phyloP scores from a whole-genome alignment of 768 basidiomycete species.

The Naganishia onofrii region DNA sequence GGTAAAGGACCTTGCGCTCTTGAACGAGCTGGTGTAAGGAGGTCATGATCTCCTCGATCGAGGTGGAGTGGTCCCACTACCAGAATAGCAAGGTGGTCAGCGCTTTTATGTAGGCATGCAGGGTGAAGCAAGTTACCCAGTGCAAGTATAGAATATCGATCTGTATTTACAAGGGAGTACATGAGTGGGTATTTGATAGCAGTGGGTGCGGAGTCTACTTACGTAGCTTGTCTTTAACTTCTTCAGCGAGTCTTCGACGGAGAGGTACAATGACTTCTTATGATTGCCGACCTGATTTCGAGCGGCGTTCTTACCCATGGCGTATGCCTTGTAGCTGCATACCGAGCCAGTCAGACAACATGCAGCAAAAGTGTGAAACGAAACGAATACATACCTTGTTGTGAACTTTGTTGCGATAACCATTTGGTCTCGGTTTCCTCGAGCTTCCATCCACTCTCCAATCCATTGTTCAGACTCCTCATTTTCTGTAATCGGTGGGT shows the following conservation, averaged over 20 bases:
- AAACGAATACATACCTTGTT: not conserved
- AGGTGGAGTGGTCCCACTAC: conserved; percentile 58
- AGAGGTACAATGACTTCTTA: conserved; percentile 55
- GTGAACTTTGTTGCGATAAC: conserved; percentile 56
- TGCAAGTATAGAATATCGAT: conserved; percentile 58
- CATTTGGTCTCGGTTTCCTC: conserved; percentile 56
- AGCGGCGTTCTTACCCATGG: conserved; percentile 30
- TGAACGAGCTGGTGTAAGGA: conserved; percentile 59
- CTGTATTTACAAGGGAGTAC: not conserved
- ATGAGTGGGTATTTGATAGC: too few species aligned
- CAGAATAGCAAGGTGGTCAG: not conserved
- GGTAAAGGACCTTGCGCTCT: conserved; percentile 59
- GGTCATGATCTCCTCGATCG: conserved; percentile 62
- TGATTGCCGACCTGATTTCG: conserved; percentile 57
- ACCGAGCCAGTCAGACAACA: not conserved
- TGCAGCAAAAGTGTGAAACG: not conserved
- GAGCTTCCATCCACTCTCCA: conserved; percentile 58
- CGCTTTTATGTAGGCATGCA: conserved; percentile 33
- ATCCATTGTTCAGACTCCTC: conserved; percentile 61
- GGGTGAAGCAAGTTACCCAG: conserved; percentile 7
- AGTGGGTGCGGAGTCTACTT: not conserved
- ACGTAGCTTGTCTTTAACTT: conserved; percentile 62
- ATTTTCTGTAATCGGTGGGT: conserved; percentile 33
- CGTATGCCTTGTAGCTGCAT: conserved; percentile 26
- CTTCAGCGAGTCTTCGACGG: conserved; percentile 55